Evolutionary conservation across 1,284 basidiomycete genomes (phyloP), one percentile per base, ranked within the genome.

Genomic region (Leccinum subspadiceum): DNA sequence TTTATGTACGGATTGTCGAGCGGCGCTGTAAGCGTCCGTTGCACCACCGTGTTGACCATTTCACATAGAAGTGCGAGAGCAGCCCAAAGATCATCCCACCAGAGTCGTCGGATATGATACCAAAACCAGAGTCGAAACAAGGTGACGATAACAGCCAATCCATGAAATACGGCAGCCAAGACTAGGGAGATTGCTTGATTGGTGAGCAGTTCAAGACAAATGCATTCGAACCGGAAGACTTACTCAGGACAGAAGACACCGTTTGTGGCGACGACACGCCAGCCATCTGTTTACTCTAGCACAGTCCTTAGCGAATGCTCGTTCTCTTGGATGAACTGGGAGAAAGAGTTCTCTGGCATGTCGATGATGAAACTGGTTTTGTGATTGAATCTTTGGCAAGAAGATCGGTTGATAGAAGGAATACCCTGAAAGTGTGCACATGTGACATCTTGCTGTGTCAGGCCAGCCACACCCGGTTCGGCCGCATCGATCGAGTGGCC

Each of bases 61-160:
- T 70, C 61, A 26, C 60, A 60, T 17, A 60, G 1, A 12, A 72
- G 59, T 3, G 68, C 53, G 13, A 73, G 54, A n/a, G 61, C 54
- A 6, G 69, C 70, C 60, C 63, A 72, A 22, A 73, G 57, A 44
- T 71, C 70, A 46, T 71, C 70, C 68, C 66, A 72, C 72, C 72
- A 70, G 15, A 74, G 56, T 9, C 63, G 65, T 44, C 57, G 59
- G 8, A 63, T 62, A 29, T 59, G 55, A 29, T 61, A 58, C 35
- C 72, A 66, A 60, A 72, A 70, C 63, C 63, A 70, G 22, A 73
- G 70, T 51, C 72, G 70, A 54, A 72, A 69, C 1, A 58, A 60
- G 24, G 70, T 71, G 4, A 67, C 41, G 22, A 58, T 56, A 7
- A 68, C 12, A 12, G 64, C 70, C 0, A 63, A 46, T 4, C 7